phyloP scores from a whole-genome alignment of 2,329 filamentous ascomycete genomes.

The Westerdykella aurantiaca region DNA sequence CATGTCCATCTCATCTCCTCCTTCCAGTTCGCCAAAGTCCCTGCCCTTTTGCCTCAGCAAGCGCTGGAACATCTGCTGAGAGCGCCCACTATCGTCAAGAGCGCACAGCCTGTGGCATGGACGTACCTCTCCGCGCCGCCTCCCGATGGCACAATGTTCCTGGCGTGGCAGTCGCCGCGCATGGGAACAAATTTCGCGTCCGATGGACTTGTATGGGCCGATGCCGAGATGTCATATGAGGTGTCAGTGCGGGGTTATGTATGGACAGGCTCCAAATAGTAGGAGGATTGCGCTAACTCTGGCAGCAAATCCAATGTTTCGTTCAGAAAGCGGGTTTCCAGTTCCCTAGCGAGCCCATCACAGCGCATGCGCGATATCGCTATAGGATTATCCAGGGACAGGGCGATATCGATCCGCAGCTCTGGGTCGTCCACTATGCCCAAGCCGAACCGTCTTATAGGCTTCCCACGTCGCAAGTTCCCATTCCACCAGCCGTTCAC shows the following conservation, averaged over 20 bases:
- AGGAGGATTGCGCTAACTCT: slow-evolving; percentile 7
- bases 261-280: slow-evolving; percentile 15
- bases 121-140: slow-evolving; percentile 76
- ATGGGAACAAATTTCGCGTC: slow-evolving; percentile 72
- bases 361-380: slow-evolving; percentile 73
- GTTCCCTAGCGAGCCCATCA: slow-evolving; percentile 63
- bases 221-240: slow-evolving; percentile 69
- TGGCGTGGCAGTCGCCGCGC: slow-evolving; percentile 78
- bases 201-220: slow-evolving; percentile 88
- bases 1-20: slow-evolving; percentile 88
- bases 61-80: slow-evolving; percentile 78
- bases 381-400: slow-evolving; percentile 76
- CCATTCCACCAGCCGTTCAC: slow-evolving; percentile 54
- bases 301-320: slow-evolving; percentile 83
- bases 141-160: slow-evolving; percentile 69
- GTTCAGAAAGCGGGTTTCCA: slow-evolving; percentile 76
- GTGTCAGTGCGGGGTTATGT: slow-evolving; percentile 67
- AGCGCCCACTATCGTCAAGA: slow-evolving; percentile 78
- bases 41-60: slow-evolving; percentile 65
- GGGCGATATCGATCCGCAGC: slow-evolving; percentile 66
- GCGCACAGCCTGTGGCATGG: slow-evolving; percentile 85
- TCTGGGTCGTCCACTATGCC: slow-evolving; percentile 91
- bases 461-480: slow-evolving; percentile 63
- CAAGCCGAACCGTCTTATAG: slow-evolving; percentile 68
- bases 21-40: slow-evolving; percentile 70